These are phyloP conservation scores for Flammula alnicola DNA, from an alignment of 1,284 basidiomycete species.

Conservation along the genomic window DNA sequence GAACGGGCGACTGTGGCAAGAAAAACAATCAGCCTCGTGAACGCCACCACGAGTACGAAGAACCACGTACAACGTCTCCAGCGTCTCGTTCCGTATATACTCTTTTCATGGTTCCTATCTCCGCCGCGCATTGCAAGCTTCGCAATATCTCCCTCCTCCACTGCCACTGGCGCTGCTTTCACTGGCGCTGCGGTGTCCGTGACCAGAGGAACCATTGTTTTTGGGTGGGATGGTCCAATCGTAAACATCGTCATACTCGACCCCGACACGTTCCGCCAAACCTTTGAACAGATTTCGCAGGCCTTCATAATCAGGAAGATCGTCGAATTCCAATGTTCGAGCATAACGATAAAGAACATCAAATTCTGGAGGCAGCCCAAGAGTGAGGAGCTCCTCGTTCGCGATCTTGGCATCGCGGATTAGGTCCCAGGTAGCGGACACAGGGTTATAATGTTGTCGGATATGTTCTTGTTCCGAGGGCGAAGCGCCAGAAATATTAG, in stretches of 20 bases:
- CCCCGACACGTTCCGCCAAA: slow-evolving; percentile 52
- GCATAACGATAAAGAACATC: slow-evolving; percentile 86
- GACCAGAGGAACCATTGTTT: slow-evolving; percentile 14
- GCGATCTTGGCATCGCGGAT: slow-evolving; percentile 73
- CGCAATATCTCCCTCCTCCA: slow-evolving; percentile 37
- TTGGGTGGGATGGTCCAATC: slow-evolving; percentile 48
- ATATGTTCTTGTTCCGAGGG: slow-evolving; percentile 26
- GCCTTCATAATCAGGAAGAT: slow-evolving; percentile 90
- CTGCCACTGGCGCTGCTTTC: slow-evolving; percentile 30
- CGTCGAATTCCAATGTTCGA: slow-evolving; percentile 86
- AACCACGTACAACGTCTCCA: slow-evolving; percentile 3
- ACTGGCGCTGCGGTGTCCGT: slow-evolving; percentile 30
- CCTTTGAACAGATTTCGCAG: slow-evolving; percentile 82
- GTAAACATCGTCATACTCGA: slow-evolving; percentile 59
- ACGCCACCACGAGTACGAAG: too few species aligned
- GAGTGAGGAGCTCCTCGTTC: slow-evolving; percentile 69
- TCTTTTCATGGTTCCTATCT: slow-evolving; percentile 12
- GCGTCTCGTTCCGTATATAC: background rate
- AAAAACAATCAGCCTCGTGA: background rate
- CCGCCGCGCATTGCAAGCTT: slow-evolving; percentile 42
- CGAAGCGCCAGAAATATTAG: slow-evolving; percentile 32
- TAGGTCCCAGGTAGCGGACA: slow-evolving; percentile 81
- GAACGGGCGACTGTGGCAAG: background rate
- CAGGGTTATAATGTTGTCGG: slow-evolving; percentile 51
- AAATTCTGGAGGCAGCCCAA: slow-evolving; percentile 87